Evolutionary conservation across 768 basidiomycete genomes (phyloP), one percentile per base, ranked within the genome.

Genomic region (Guyanaporus albipodus): DNA sequence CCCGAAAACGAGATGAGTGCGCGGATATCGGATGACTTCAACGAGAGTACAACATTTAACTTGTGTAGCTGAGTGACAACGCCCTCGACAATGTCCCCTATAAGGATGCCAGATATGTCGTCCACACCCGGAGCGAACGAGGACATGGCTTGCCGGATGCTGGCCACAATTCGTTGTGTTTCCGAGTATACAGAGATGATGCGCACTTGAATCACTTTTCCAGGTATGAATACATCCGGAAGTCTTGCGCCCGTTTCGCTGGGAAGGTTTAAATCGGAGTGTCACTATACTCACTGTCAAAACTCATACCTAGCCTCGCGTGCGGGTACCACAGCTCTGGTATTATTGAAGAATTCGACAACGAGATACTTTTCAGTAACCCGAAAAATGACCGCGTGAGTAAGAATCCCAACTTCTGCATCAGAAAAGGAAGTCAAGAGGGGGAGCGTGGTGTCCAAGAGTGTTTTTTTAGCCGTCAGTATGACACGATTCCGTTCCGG

Each of bases 271-370:
- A 4, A 31, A 14, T 48, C 22, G 17, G 12, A 44, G 29, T 41
- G 21, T 33, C 29, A 34, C 12, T 24, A 26, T 10, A 27, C 15
- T n/a, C 26, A 27, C 22, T 10, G 35, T n/a, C 29, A 57, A 24
- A 35, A 6, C 23, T 54, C 75, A 34, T 67, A 92, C 91, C 85
- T 88, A 10, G 85, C 81, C 72, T 98, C 96, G 42, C 76, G 80
- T 8, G 76, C 67, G 4, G 92, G 88, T 2, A 99, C 77, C 33
- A 85, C 71, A 2, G 89, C 96, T 57, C 88, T 85, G 46, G 94
- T 54, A 44, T 87, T 87, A 52, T 92, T 94, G 63, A 86, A 99
- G 56, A 96, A 89, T 60, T 96, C 93, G 23, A 97, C 82, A 54
- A 91, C 70, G 37, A 94, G 69, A 50, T 82, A 75, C 60, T 85